phyloP scores from a whole-genome alignment of 805 yeast species.

The Kazachstania kunashirensis region DNA sequence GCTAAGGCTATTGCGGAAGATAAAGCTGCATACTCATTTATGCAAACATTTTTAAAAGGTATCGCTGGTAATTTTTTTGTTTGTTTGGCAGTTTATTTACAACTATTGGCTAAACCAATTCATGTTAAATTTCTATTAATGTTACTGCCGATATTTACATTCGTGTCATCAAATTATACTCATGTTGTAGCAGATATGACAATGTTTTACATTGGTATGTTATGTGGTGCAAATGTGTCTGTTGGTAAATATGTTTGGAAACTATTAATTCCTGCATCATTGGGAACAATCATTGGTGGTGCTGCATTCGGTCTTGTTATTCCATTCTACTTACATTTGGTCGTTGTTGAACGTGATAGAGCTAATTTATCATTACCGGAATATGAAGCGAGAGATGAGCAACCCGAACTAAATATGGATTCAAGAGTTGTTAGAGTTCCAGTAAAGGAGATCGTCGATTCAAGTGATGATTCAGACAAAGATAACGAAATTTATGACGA shows the following conservation, averaged over 20 bases:
- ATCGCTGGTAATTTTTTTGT: constrained; percentile 74
- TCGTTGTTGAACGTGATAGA: constrained; percentile 64
- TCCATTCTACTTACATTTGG: constrained; percentile 66
- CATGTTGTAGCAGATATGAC: constrained; percentile 82
- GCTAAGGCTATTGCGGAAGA: constrained; percentile 38
- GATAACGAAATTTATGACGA: constrained; percentile 1
- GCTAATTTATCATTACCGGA: constrained; percentile 51
- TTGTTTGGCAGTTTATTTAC: constrained; percentile 64
- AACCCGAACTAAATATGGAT: constrained; percentile 67
- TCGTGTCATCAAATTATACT: constrained; percentile 69
- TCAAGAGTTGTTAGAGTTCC: constrained; percentile 61
- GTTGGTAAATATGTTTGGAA: constrained; percentile 67
- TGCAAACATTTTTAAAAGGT: constrained; percentile 57
- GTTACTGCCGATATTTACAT: constrained; percentile 61
- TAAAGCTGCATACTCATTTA: constrained; percentile 40
- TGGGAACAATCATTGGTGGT: constrained; percentile 81
- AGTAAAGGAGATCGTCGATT: constrained; percentile 8
- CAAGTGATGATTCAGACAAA: constrained; percentile 4
- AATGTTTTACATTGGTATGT: constrained; percentile 51
- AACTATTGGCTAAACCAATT: constrained; percentile 66
- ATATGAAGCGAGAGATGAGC: constrained; percentile 69
- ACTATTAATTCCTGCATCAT: constrained; percentile 53
- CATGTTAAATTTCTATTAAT: constrained; percentile 64
- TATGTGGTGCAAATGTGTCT: constrained; percentile 54
- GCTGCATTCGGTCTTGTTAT: constrained; percentile 49